A percentile compares a stretch with the other conserved stretches of the same genome.
These are phyloP conservation scores for Aspergillus thermomutatus DNA, from an alignment of 2,329 filamentous ascomycete genomes.

Conservation along the genomic window DNA sequence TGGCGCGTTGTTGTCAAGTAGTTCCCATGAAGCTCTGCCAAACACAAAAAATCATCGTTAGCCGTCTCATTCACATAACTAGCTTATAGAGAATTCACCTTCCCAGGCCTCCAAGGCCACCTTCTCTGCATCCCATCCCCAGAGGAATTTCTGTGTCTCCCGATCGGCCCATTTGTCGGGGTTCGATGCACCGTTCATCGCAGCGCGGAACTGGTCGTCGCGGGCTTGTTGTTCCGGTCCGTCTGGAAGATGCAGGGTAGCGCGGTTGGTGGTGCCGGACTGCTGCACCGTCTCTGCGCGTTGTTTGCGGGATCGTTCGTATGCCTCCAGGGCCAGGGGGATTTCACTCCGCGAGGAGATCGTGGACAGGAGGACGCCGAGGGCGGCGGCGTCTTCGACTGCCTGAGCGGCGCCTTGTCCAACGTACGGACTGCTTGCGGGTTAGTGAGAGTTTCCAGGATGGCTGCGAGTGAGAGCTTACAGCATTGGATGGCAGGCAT, in stretches of 20 bases:
- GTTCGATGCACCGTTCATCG: slow-evolving; percentile 23
- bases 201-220: slow-evolving; percentile 38
- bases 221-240: slow-evolving; percentile 38
- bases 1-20: neutral
- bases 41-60: neutral
- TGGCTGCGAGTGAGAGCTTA: slow-evolving; percentile 16
- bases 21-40: neutral
- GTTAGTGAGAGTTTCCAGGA: too few species aligned
- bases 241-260: slow-evolving; percentile 37
- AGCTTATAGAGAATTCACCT: slow-evolving; percentile 16
- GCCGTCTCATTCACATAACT: neutral
- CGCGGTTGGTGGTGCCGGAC: slow-evolving; percentile 34
- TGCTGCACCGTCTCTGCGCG: slow-evolving; percentile 39
- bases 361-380: slow-evolving; percentile 32
- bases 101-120: slow-evolving; percentile 30
- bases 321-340: slow-evolving; percentile 32
- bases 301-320: slow-evolving; percentile 37
- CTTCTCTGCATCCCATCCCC: slow-evolving; percentile 38
- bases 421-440: slow-evolving; percentile 27
- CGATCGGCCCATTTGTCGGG: slow-evolving; percentile 66
- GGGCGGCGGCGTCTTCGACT: slow-evolving; percentile 41
- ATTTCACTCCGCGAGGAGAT: slow-evolving; percentile 32
- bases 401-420: slow-evolving; percentile 48
- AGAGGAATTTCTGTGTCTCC: slow-evolving; percentile 54
- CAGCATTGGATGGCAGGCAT: slow-evolving; percentile 46